Evolutionary conservation across 495 filamentous ascomycete genomes (phyloP), one percentile per base, ranked within the genome.

Genomic region (Hyaloscypha hepaticicola): DNA sequence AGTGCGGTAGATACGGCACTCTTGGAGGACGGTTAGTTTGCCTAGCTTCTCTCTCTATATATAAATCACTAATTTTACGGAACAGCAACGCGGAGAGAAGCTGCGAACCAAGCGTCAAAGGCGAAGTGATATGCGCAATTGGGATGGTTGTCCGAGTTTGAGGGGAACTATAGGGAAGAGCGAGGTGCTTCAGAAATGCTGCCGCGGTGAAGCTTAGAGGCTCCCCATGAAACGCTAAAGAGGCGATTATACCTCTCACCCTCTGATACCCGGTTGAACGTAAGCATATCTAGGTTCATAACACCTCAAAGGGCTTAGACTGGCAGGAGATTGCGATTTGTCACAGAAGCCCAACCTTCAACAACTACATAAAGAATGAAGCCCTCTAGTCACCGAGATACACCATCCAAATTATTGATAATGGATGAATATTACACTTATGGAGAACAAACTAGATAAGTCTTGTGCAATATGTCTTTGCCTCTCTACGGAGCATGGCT

Each of bases 1-100:
- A 85, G 80, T 29, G 89, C 90, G 49, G 93, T 99, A 26, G 95
- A 99, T 74, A 89, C 92, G 14, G 89, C 89, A 29, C 76, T 99
- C 69, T 77, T 99, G 72, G 95, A 98, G 82, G 95, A 99, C 85
- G 95, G 93, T 96, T 70, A 69, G 85, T 80, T 25, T 1, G 16
- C 34, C 21, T 4, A 57, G 5, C 27, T 52, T 11, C 53, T 25
- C 29, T 4, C n/a, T 12, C 33, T 45, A 12, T 57, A 9, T 11
- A 52, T 14, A 56, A 12, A n/a, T 2, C 11, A 21, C 55, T 66
- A 29, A 55, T 25, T 24, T 14, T 22, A 8, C 16, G 25, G 2
- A 34, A 55, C 55, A 69, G 67, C 70, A 41, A 69, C 66, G 29
- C 33, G 69, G 25, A 69, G 64, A 61, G 71, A 73, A 60, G 71